Evolutionary conservation across 2,329 filamentous ascomycete species (phyloP), one percentile per base, ranked within the genome.

Genomic region (Coleophoma crateriformis): DNA sequence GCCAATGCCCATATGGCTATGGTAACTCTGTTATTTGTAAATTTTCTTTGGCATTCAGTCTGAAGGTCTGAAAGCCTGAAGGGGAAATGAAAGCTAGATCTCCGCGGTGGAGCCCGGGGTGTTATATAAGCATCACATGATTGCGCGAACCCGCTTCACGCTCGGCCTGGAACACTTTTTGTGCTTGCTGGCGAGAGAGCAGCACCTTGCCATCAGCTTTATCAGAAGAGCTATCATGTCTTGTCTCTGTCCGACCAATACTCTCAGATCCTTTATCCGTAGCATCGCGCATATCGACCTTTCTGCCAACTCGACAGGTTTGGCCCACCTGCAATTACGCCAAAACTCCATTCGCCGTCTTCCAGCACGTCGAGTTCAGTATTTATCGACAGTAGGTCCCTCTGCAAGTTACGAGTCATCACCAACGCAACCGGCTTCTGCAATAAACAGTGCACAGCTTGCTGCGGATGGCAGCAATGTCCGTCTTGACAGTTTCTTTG

Each of bases 221-320:
- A 19, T 3, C 3, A 38, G 41, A 45, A 51, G 41, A 46, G 13
- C 50, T 53, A 54, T 46, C 27, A 65, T 65, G 63, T 43, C 54
- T 56, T 64, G 63, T 50, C 53, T 51, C 20, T 65, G 62, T 45
- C 56, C 49, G 20, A 40, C 45, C 19, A 61, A 61, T 43, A 56
- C 54, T 13, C 51, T 65, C n/a, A 49, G 51, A 48, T 42, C 59
- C 3, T 65, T 65, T 41, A 56, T 65, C 20, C 57, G 61, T 47
- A 61, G 51, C 52, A 47, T 65, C 41, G 53, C 61, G 14, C 58
- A 63, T 33, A 48, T 65, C 33, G 61, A 65, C 48, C 20, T 64
- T n/a, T 46, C 56, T 34, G 15, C 48, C 15, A 46, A 46, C 7
- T 32, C 45, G 19, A 48, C 44, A 42, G 22, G 42, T 33, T 15